phyloP scores from a whole-genome alignment of 306 rosid genomes.

The Fagus sylvatica region DNA sequence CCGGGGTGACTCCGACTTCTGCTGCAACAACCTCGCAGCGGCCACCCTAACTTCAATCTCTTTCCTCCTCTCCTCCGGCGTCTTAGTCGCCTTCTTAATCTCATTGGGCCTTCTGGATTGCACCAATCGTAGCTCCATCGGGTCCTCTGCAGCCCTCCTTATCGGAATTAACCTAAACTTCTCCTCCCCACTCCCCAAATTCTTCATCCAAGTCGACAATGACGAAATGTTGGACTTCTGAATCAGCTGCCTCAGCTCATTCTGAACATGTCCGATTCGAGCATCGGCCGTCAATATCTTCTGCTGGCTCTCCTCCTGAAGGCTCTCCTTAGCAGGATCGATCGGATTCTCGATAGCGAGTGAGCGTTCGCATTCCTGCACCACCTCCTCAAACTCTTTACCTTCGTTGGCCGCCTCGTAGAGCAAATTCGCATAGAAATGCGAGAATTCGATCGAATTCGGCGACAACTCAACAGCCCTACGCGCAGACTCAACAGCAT shows the following conservation, averaged over 20 bases:
- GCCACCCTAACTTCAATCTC: slow-evolving; percentile 97
- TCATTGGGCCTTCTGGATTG: slow-evolving; percentile 90
- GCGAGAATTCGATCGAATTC: slow-evolving; percentile 74
- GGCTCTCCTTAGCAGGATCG: slow-evolving; percentile 89
- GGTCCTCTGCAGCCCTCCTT: slow-evolving; percentile 79
- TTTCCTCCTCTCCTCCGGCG: slow-evolving; percentile 84
- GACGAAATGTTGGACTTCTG: slow-evolving; percentile 89
- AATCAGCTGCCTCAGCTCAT: slow-evolving; percentile 76
- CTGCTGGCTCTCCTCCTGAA: slow-evolving; percentile 87
- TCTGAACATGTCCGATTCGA: slow-evolving; percentile 65
- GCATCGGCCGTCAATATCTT: slow-evolving; percentile 48
- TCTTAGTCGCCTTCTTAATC: slow-evolving; percentile 90
- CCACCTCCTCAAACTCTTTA: slow-evolving; percentile 78
- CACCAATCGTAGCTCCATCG: slow-evolving; percentile 83
- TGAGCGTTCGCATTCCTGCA: slow-evolving; percentile 85
- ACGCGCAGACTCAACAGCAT: slow-evolving; percentile 78
- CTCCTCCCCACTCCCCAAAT: slow-evolving; percentile 81
- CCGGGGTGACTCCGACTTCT: slow-evolving; percentile 55
- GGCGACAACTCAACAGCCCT: slow-evolving; percentile 76
- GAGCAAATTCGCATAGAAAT: slow-evolving; percentile 72
- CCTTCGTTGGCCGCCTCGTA: slow-evolving; percentile 78
- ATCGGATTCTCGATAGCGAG: slow-evolving; percentile 61
- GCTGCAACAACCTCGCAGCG: slow-evolving; percentile 95
- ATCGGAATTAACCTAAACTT: slow-evolving; percentile 81
- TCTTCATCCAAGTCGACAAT: slow-evolving; percentile 86